These are phyloP conservation scores for Colletotrichum sp. DNA, from an alignment of 2,329 filamentous ascomycete species.

Conservation along the genomic window DNA sequence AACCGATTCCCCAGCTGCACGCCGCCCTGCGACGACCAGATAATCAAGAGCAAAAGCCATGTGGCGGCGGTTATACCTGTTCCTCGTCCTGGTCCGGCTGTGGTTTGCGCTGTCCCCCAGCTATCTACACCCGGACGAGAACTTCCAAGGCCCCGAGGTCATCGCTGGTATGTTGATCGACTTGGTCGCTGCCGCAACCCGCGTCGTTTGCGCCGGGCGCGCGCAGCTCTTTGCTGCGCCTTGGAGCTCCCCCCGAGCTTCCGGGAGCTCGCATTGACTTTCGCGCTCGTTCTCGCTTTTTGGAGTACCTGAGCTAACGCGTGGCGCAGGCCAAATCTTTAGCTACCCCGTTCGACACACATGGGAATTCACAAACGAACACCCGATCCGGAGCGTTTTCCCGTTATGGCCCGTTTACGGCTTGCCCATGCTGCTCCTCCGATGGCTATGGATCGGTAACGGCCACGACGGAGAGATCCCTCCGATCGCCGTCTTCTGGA, in stretches of 20 bases:
- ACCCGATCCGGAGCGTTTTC: conserved; percentile 94
- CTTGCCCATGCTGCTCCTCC: conserved; percentile 88
- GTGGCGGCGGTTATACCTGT: conserved; percentile 90
- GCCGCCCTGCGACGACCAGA: conserved; percentile 19
- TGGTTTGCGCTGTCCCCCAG: conserved; percentile 95
- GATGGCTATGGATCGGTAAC: conserved; percentile 90
- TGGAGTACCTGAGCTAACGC: conserved; percentile 8
- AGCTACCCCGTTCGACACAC: conserved; percentile 87
- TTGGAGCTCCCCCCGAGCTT: conserved; percentile 9
- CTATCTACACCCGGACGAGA: conserved; percentile 98
- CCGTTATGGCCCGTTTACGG: conserved; percentile 96
- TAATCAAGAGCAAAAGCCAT: conserved; percentile 52
- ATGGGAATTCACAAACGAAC: conserved; percentile 92
- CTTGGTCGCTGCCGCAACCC: neutral
- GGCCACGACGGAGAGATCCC: conserved; percentile 78
- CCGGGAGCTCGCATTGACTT: conserved; percentile 4
- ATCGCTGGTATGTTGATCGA: conserved; percentile 77
- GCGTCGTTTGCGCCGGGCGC: neutral
- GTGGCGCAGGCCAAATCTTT: conserved; percentile 80
- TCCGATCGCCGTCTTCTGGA: conserved; percentile 89
- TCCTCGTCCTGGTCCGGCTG: conserved; percentile 84
- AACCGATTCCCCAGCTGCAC: conserved; percentile 28
- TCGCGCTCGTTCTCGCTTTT: conserved; percentile 17
- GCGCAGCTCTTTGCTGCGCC: neutral
- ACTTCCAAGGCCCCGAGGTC: conserved; percentile 97